Evolutionary conservation across 257 asterid genomes (phyloP), one percentile per base, ranked within the genome.

Genomic region (Osmanthus fragrans): DNA sequence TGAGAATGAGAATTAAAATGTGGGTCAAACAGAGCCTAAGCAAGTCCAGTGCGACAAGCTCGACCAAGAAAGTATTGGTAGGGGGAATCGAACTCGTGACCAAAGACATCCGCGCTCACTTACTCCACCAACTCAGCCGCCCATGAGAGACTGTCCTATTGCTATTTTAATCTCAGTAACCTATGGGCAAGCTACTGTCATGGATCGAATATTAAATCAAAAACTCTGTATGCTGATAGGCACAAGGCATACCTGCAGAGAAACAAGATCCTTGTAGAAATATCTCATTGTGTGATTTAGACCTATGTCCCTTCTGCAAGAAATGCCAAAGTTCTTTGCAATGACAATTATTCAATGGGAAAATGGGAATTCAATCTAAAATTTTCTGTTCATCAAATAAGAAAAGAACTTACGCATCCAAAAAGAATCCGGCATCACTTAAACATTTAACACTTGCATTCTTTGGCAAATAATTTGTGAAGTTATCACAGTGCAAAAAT

Each of bases 371-470:
- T 40, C 49, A 47, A 15, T 27, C 3, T 34, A 39, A 49, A 70
- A 12, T 6, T 27, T 45, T 54, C 42, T 9, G 30, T 85, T 58
- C 51, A 4, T 58, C 51, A 4, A 21, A 77, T n/a, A 49, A 39
- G 54, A 29, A 23, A 71, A 63, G 70, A 85, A 84, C 94, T 83
- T 85, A 93, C 99, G 80, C 96, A 18, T 95, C 96, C 65, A 95
- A 84, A 71, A 95, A 95, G 73, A 89, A 91, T 10, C 99, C 99
- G 33, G 97, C 99, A 80, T 95, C 99, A 64, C 99, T 95, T 85
- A 91, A 79, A 80, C 99, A 95, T 86, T 95, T 95, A n/a, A 95
- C 99, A 37, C 89, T 91, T 0, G 99, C 83, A 74, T 85, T 91
- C 79, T 68, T 76, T 21, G 97, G 97, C 83, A 95, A 85, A 80